These are phyloP conservation scores for Dovyalis caffra DNA, from an alignment of 345 rosid species.

Conservation along the genomic window DNA sequence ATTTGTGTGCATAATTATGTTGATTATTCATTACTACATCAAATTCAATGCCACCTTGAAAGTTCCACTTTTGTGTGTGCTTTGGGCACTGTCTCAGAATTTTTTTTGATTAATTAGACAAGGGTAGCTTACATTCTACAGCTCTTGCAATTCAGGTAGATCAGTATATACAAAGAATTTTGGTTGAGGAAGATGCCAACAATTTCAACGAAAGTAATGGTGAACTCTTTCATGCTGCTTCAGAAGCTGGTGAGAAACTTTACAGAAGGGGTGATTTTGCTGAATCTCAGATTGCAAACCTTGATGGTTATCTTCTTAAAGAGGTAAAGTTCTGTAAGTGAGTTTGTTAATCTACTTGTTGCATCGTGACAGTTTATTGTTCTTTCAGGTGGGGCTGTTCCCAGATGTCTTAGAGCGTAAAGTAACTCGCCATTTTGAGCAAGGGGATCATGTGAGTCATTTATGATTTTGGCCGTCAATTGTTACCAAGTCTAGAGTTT, in stretches of 20 bases:
- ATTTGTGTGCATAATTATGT: slow-evolving; percentile 15
- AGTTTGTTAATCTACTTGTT: slow-evolving; percentile 5
- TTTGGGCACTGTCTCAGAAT: background rate
- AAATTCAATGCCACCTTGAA: slow-evolving; percentile 4
- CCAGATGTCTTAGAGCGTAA: slow-evolving; percentile 84
- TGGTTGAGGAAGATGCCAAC: slow-evolving; percentile 79
- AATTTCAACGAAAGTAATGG: slow-evolving; percentile 33
- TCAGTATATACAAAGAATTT: slow-evolving; percentile 70
- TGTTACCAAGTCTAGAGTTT: background rate
- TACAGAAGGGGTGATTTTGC: slow-evolving; percentile 75
- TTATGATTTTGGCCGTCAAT: background rate
- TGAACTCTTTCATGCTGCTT: slow-evolving; percentile 57
- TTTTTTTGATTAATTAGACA: background rate
- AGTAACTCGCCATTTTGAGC: slow-evolving; percentile 65
- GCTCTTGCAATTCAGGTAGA: slow-evolving; percentile 56
- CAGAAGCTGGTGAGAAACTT: slow-evolving; percentile 68
- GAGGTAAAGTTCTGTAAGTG: slow-evolving; percentile 39
- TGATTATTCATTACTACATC: slow-evolving; percentile 1
- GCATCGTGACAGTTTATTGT: slow-evolving; percentile 9
- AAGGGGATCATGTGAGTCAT: slow-evolving; percentile 65
- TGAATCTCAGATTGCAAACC: slow-evolving; percentile 55
- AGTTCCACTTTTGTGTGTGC: background rate
- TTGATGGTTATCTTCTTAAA: slow-evolving; percentile 55
- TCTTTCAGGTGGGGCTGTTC: slow-evolving; percentile 73
- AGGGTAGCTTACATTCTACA: slow-evolving; percentile 16